Conservation (phyloP, 495 filamentous ascomycete genomes). For the Podospora bellae-mahoneyi region DNA sequence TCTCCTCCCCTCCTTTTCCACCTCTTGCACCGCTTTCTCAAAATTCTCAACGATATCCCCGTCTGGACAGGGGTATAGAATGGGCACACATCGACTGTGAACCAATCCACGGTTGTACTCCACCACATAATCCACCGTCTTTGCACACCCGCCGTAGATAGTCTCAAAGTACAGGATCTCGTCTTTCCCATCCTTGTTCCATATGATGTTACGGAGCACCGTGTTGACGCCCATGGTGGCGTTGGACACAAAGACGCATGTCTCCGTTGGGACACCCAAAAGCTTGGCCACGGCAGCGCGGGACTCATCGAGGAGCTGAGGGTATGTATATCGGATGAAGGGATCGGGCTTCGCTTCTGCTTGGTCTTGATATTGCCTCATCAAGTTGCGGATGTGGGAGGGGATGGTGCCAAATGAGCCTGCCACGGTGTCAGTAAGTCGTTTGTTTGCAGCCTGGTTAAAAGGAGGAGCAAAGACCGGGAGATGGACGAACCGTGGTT, state of each 20-base stretch:
- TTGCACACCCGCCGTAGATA: slow-evolving; percentile 73
- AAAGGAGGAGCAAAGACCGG: neutral
- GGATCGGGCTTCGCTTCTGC: slow-evolving; percentile 65
- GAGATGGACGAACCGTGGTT: slow-evolving; percentile 65
- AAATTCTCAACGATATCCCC: slow-evolving; percentile 55
- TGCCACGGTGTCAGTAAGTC: slow-evolving; percentile 12
- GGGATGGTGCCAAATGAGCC: slow-evolving; percentile 83
- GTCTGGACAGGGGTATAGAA: slow-evolving; percentile 58
- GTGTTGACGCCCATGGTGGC: slow-evolving; percentile 78
- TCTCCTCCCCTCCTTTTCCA: slow-evolving; percentile 43
- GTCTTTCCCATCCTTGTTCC: slow-evolving; percentile 49
- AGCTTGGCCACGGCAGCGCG: slow-evolving; percentile 61
- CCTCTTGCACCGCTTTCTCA: slow-evolving; percentile 42
- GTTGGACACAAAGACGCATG: slow-evolving; percentile 76
- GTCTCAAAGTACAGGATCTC: slow-evolving; percentile 67
- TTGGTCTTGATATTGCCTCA: slow-evolving; percentile 54
- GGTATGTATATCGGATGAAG: slow-evolving; percentile 66
- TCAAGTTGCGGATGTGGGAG: slow-evolving; percentile 51
- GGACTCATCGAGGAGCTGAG: slow-evolving; percentile 56
- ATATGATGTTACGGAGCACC: slow-evolving; percentile 68
- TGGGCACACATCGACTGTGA: slow-evolving; percentile 35
- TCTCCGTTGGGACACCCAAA: slow-evolving; percentile 58
- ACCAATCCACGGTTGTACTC: slow-evolving; percentile 49
- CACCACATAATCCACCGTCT: slow-evolving; percentile 62
- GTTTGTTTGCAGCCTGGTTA: neutral